Evolutionary conservation across 176 grass and related monocot genomes (phyloP).

Genomic region (Hordeum marinum): DNA sequence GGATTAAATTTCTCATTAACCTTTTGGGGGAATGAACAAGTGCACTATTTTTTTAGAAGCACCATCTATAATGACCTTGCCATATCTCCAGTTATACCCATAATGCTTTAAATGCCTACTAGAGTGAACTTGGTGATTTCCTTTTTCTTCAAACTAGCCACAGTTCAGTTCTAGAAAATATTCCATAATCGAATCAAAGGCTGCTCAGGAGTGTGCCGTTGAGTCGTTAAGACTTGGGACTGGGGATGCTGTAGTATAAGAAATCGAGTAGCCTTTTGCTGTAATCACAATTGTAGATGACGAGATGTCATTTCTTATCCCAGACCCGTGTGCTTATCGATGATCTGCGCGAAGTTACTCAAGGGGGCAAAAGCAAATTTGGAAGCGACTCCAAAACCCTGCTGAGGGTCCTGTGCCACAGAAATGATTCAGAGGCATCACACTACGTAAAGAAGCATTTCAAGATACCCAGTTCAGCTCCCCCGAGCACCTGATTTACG

Average conservation of each 20-base stretch:
- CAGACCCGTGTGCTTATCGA: constrained; percentile 90
- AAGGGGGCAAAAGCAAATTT: constrained; percentile 88
- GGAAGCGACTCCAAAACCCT: constrained; percentile 73
- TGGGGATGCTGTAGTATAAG: not conserved
- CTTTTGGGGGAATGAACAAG: not conserved
- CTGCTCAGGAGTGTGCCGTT: not conserved
- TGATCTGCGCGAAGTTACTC: constrained; percentile 74
- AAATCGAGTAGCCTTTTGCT: not conserved
- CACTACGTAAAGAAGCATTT: constrained; percentile 99
- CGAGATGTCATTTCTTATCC: constrained; percentile 1
- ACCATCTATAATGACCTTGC: not conserved
- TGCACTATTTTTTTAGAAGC: not conserved
- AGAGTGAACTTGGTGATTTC: not conserved
- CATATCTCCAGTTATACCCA: not conserved
- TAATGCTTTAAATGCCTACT: not conserved
- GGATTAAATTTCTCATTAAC: constrained; percentile 4
- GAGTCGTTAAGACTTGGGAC: not conserved
- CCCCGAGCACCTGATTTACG: constrained; percentile 37
- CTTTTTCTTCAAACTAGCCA: not conserved
- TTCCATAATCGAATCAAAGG: not conserved
- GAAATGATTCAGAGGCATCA: constrained; percentile 95
- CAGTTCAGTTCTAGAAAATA: not conserved
- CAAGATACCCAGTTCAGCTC: constrained; percentile 88
- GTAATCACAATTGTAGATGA: not conserved
- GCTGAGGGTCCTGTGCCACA: constrained; percentile 86